These are phyloP conservation scores for Aspergillus neotritici DNA, from an alignment of 2,329 filamentous ascomycete species.

Conservation along the genomic window DNA sequence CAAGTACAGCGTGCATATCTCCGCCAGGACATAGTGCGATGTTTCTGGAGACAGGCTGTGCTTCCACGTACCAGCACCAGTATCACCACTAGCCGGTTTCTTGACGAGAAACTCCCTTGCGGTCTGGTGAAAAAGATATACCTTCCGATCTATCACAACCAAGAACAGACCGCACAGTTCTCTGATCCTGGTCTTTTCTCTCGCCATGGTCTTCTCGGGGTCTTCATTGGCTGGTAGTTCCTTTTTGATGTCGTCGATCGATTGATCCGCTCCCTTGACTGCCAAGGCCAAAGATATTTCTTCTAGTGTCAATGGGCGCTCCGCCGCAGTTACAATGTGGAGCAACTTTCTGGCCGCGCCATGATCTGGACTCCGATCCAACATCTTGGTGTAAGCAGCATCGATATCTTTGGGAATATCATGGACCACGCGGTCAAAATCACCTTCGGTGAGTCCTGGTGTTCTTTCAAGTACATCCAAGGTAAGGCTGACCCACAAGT, in stretches of 20 bases:
- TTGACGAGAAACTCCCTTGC: conserved; percentile 19
- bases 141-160: conserved; percentile 7
- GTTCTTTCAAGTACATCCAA: too few species aligned
- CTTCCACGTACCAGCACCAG: conserved; percentile 1
- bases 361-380: not conserved
- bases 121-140: conserved; percentile 22
- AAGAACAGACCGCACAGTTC: conserved; percentile 16
- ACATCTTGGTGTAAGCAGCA: conserved; percentile 5
- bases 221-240: conserved; percentile 1
- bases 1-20: conserved; percentile 7
- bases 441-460: not conserved
- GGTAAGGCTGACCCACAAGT: too few species aligned
- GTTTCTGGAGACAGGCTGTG: conserved; percentile 1
- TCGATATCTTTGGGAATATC: conserved; percentile 3
- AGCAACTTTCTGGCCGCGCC: conserved; percentile 2
- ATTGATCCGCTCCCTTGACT: not conserved
- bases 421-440: not conserved
- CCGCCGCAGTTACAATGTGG: conserved; percentile 4
- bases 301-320: conserved; percentile 5
- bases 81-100: not conserved
- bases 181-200: too few species aligned
- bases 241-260: not conserved
- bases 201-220: conserved; percentile 7
- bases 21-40: conserved; percentile 3
- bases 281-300: conserved; percentile 7